Evolutionary conservation across 495 filamentous ascomycete genomes (phyloP), one percentile per base, ranked within the genome.

Genomic region (Podospora didyma): DNA sequence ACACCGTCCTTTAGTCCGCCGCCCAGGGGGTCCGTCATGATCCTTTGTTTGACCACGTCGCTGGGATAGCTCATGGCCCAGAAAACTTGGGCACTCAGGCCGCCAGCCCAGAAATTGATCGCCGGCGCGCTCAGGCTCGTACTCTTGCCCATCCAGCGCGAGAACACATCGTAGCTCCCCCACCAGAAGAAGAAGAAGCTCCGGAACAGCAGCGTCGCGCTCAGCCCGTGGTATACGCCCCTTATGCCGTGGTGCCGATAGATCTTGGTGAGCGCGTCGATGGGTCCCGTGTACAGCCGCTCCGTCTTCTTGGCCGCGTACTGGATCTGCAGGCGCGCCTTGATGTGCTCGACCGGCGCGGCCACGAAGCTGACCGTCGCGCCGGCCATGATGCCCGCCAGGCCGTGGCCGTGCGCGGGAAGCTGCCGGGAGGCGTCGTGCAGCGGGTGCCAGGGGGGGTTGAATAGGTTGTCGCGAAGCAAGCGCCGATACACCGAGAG

Each of bases 161-260:
- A 89, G 54, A 97, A 77, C 19, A 96, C 51, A 59, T 96, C 92
- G 73, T 98, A 98, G 35, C 83, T 86, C 11, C 87, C 87, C 94
- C 94, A 98, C 93, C 91, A 96, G 75, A 88, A 94, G 80, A 96
- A 96, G 79, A 98, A 98, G 72, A 91, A 95, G 5, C 86, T 83
- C 21, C 94, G 82, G 75, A 97, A 97, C 49, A 98, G 63, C 28
- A 97, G 76, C 0, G 94, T 98, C 1, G 94, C 89, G 26, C 68
- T 76, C 34, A 98, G 74, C 0, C 94, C 94, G 62, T 90, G 90
- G 73, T 90, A 97, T 1, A 97, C 68, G 16, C 93, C 93, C 14
- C 69, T 60, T 2, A 97, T 65, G 12, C 93, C 94, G 64, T 96
- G 89, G 41, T 63, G 65, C 47, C 57, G 59, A 62, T 79, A 77